phyloP scores from a whole-genome alignment of 495 filamentous ascomycete genomes.

The Neurospora intermedia region DNA sequence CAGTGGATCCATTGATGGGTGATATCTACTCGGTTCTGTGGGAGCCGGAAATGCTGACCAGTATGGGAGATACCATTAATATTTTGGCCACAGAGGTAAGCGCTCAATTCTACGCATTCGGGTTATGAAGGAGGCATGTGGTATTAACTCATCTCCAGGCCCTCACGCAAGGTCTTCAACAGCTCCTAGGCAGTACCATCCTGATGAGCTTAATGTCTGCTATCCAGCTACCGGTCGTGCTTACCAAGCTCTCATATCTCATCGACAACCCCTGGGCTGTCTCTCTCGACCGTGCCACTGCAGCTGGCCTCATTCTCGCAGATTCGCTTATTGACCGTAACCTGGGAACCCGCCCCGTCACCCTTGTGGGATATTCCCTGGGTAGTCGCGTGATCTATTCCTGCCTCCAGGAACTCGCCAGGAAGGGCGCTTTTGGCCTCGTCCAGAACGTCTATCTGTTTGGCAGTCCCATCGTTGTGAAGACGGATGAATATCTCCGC shows the following conservation, averaged over 20 bases:
- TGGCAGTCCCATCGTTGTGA: conserved; percentile 83
- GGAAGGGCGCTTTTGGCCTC: conserved; percentile 77
- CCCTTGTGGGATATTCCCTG: conserved; percentile 92
- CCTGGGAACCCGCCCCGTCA: conserved; percentile 82
- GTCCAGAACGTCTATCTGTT: conserved; percentile 95
- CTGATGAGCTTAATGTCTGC: conserved; percentile 84
- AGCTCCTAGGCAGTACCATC: conserved; percentile 86
- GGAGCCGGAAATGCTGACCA: conserved; percentile 96
- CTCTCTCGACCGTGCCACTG: conserved; percentile 77
- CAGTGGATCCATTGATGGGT: conserved; percentile 94
- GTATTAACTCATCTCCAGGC: conserved; percentile 43
- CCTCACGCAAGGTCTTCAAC: conserved; percentile 89
- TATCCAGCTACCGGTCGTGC: conserved; percentile 80
- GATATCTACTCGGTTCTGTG: conserved; percentile 95
- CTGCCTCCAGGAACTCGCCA: conserved; percentile 78
- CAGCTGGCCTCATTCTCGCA: conserved; percentile 86
- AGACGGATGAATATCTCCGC: conserved; percentile 79
- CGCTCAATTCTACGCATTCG: not conserved
- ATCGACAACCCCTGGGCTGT: conserved; percentile 99
- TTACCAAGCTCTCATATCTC: conserved; percentile 90
- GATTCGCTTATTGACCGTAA: conserved; percentile 91
- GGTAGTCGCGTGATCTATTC: conserved; percentile 89
- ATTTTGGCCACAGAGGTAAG: conserved; percentile 93
- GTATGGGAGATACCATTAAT: conserved; percentile 96
- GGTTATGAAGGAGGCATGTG: not conserved